Conservation (phyloP, 768 basidiomycete genomes). For the Trametes cingulata region DNA sequence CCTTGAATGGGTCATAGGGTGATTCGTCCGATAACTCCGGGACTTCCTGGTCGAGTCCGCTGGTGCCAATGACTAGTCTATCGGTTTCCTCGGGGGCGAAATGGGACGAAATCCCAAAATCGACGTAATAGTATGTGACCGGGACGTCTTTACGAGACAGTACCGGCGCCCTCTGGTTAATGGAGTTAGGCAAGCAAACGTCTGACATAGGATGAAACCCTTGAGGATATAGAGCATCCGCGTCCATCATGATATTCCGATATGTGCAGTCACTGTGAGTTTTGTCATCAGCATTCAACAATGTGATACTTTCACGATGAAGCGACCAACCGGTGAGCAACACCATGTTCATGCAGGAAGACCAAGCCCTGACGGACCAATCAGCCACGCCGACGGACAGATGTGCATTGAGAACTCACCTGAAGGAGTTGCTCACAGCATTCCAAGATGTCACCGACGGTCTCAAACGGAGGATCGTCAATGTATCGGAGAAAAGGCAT, state of each 20-base stretch:
- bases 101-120: slow-evolving; percentile 31
- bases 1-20: slow-evolving; percentile 29
- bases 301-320: too few relatives aligned
- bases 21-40: slow-evolving; percentile 23
- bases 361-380: slow-evolving; percentile 25
- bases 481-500: slow-evolving; percentile 27
- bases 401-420: slow-evolving; percentile 5
- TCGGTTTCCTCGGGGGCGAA: not conserved
- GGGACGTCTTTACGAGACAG: not conserved
- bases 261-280: slow-evolving; percentile 25
- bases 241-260: slow-evolving; percentile 30
- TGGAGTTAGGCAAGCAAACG: not conserved
- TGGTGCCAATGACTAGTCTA: slow-evolving; percentile 12
- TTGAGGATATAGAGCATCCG: slow-evolving; percentile 19
- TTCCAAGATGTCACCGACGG: slow-evolving; percentile 23
- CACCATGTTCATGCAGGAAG: slow-evolving; percentile 24
- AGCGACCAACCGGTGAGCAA: slow-evolving; percentile 25
- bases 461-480: slow-evolving; percentile 16
- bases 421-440: slow-evolving; percentile 22
- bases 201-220: slow-evolving; percentile 23
- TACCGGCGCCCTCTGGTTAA: not conserved
- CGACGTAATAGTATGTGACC: slow-evolving; percentile 31
- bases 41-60: slow-evolving; percentile 22
- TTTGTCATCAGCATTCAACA: too few relatives aligned
- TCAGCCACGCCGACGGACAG: too few relatives aligned